A percentile compares a stretch with the other conserved stretches of the same genome.
phyloP scores from a whole-genome alignment of 176 grass and related monocot genomes.

The Microstegium vimineum region DNA sequence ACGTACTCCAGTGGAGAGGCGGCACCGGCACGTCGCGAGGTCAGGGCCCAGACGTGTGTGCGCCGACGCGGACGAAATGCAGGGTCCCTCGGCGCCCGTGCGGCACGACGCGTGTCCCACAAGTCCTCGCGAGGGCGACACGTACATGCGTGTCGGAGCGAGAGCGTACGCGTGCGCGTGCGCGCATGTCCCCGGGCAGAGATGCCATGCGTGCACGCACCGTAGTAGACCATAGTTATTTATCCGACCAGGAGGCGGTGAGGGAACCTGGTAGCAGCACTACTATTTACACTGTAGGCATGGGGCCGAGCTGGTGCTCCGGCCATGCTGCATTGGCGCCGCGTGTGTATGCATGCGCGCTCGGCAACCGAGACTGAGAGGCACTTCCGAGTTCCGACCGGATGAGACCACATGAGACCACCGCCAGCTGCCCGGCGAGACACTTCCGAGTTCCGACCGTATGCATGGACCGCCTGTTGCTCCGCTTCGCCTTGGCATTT shows the following conservation, averaged over 20 bases:
- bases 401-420: too few relatives aligned
- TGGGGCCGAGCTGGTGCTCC: not conserved
- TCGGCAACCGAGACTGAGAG: not conserved
- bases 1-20: not conserved
- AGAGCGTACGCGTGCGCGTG: too few relatives aligned
- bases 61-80: not conserved
- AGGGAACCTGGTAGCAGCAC: not conserved
- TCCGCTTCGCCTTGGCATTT: not conserved
- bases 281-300: conserved; percentile 4
- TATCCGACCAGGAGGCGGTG: not conserved
- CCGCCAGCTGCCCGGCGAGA: not conserved
- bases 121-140: not conserved
- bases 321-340: conserved; percentile 2
- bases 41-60: conserved; percentile 5
- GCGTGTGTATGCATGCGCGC: not conserved
- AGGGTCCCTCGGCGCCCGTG: not conserved
- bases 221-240: not conserved
- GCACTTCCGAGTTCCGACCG: not conserved
- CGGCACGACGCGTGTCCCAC: not conserved
- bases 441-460: too few relatives aligned
- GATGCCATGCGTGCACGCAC: not conserved
- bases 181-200: not conserved
- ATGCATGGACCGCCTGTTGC: not conserved
- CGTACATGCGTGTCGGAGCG: not conserved
- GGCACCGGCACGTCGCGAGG: not conserved